A percentile compares a stretch with the other conserved stretches of the same genome.
Evolutionary conservation across 1,284 basidiomycete genomes (phyloP).

Genomic region (Malassezia equina): DNA sequence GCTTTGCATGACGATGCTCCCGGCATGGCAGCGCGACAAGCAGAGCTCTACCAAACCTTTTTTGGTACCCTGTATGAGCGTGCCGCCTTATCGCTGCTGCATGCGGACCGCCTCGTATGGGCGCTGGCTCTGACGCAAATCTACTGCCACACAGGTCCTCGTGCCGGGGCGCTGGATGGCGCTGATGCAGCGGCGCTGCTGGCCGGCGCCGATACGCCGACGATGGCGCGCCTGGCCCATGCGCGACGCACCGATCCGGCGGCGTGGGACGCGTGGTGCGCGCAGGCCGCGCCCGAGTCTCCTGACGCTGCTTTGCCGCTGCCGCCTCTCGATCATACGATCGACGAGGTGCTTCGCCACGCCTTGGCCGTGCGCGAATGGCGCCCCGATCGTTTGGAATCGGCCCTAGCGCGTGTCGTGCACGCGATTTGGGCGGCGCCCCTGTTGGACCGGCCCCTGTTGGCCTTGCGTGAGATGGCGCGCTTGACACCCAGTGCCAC

Average conservation of each 20-base stretch:
- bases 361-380: slow-evolving; percentile 76
- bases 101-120: slow-evolving; percentile 82
- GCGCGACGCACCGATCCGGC: slow-evolving; percentile 53
- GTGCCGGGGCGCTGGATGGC: slow-evolving; percentile 57
- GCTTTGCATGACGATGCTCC: too few relatives aligned
- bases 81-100: slow-evolving; percentile 79
- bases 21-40: slow-evolving; percentile 62
- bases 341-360: slow-evolving; percentile 53
- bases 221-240: slow-evolving; percentile 41
- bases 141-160: slow-evolving; percentile 57
- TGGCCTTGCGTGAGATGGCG: slow-evolving; percentile 26
- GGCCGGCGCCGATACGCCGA: slow-evolving; percentile 67
- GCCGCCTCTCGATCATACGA: slow-evolving; percentile 56
- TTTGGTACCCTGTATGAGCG: slow-evolving; percentile 82
- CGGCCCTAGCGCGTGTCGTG: slow-evolving; percentile 68
- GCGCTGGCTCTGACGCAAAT: slow-evolving; percentile 82
- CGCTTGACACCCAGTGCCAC: slow-evolving; percentile 31
- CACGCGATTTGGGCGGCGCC: slow-evolving; percentile 66
- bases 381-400: slow-evolving; percentile 75
- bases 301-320: slow-evolving; percentile 53
- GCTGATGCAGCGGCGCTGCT: slow-evolving; percentile 76
- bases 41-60: slow-evolving; percentile 77
- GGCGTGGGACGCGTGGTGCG: slow-evolving; percentile 68
- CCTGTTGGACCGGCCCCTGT: slow-evolving; percentile 52
- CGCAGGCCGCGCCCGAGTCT: slow-evolving; percentile 62